Evolutionary conservation across 768 basidiomycete species (phyloP).

Genomic region (Kwoniella bestiolae): DNA sequence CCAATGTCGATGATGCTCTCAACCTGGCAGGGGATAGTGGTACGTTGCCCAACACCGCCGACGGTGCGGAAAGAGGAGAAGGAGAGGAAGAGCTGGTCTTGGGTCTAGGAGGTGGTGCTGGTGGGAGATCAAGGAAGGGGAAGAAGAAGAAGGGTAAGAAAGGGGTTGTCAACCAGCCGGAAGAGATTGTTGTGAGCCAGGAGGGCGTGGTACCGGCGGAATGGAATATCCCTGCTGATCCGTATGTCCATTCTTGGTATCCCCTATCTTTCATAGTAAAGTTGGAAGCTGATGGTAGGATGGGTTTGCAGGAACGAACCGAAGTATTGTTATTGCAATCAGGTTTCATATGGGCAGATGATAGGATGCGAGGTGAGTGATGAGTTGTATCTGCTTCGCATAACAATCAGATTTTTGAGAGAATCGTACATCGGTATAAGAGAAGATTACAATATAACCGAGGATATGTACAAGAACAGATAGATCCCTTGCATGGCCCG

Average conservation of each 20-base stretch:
- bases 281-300: not conserved
- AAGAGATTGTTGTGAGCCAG: not conserved
- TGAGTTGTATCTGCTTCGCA: too few species aligned
- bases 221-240: constrained; percentile 42
- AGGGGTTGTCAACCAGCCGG: not conserved
- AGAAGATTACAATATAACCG: too few species aligned
- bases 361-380: constrained; percentile 56
- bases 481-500: too few species aligned
- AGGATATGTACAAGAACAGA: too few species aligned
- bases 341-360: constrained; percentile 55
- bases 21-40: constrained; percentile 23
- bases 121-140: constrained; percentile 1
- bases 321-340: constrained; percentile 54
- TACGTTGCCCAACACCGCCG: too few species aligned
- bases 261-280: not conserved
- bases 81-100: constrained; percentile 17
- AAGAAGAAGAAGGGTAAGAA: constrained; percentile 31
- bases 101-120: constrained; percentile 12
- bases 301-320: constrained; percentile 52
- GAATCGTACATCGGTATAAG: too few species aligned
- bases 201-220: constrained; percentile 1
- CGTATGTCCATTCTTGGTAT: constrained; percentile 33
- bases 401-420: too few species aligned
- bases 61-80: constrained; percentile 5
- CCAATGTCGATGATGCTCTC: constrained; percentile 32